phyloP scores from a whole-genome alignment of 2,329 filamentous ascomycete genomes.

The Arthrobotrys pseudoclavata region DNA sequence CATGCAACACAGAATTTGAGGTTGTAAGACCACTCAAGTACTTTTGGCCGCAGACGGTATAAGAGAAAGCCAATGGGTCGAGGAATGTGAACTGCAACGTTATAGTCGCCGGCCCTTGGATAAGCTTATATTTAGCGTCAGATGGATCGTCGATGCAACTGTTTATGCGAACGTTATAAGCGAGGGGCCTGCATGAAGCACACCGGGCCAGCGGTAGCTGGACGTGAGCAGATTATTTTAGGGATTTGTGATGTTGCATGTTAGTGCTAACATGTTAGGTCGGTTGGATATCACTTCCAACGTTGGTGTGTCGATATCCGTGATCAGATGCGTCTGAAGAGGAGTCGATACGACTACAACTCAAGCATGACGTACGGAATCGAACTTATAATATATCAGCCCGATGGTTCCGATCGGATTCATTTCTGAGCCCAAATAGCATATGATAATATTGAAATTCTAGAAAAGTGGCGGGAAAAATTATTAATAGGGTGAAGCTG shows the following conservation, averaged over 20 bases:
- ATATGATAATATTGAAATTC: background rate
- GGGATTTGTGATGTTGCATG: constrained; percentile 10
- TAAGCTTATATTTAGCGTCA: constrained; percentile 30
- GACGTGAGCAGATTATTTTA: background rate
- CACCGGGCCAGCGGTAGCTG: constrained; percentile 11
- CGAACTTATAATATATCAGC: background rate
- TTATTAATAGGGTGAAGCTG: constrained; percentile 3
- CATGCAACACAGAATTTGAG: constrained; percentile 24
- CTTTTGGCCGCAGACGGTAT: background rate
- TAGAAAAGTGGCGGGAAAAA: background rate
- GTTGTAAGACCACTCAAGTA: background rate
- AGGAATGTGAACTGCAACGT: constrained; percentile 18
- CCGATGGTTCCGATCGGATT: background rate
- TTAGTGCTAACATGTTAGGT: background rate
- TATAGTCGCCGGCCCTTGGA: constrained; percentile 26
- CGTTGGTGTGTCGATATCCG: background rate
- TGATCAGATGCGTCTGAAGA: background rate
- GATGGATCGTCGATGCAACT: constrained; percentile 21
- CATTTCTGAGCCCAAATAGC: background rate
- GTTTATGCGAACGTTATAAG: constrained; percentile 27
- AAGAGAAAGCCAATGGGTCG: background rate
- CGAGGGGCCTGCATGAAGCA: constrained; percentile 16
- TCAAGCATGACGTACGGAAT: too few relatives aligned
- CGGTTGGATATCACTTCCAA: constrained; percentile 9
- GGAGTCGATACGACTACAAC: too few relatives aligned